Evolutionary conservation across 177 flowering plant species (phyloP).

Genomic region (Tripterygium wilfordii): DNA sequence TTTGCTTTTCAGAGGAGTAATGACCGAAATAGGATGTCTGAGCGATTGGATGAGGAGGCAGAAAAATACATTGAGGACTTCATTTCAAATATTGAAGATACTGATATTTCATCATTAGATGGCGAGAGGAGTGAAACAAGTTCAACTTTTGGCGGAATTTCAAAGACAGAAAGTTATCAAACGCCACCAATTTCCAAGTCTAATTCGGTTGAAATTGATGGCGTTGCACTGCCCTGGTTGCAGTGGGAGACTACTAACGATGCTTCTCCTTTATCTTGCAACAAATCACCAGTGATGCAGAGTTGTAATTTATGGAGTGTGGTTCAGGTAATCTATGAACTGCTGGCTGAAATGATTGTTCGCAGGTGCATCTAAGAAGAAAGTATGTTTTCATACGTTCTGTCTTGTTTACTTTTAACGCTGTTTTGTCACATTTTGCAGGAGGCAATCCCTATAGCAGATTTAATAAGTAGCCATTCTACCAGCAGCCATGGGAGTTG

Average conservation of each 20-base stretch:
- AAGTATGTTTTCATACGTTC: no score
- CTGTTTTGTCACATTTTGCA: no score
- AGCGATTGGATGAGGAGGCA: slow-evolving; percentile 75
- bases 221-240: slow-evolving; percentile 92
- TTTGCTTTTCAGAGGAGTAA: slow-evolving; percentile 62
- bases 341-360: no score
- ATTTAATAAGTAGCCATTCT: slow-evolving; percentile 23
- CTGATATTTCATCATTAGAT: slow-evolving; percentile 90
- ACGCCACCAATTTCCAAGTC: slow-evolving; percentile 28
- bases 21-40: slow-evolving; percentile 66
- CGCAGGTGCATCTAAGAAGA: no score
- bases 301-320: slow-evolving; percentile 22
- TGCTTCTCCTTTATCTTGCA: slow-evolving; percentile 32
- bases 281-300: no score
- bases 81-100: slow-evolving; percentile 88
- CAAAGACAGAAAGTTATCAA: slow-evolving; percentile 24
- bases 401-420: no score
- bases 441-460: slow-evolving; percentile 27
- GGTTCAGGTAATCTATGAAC: slow-evolving; percentile 50
- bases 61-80: slow-evolving; percentile 89
- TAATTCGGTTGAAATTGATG: slow-evolving; percentile 69
- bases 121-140: slow-evolving; percentile 95
- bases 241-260: slow-evolving; percentile 85
- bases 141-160: slow-evolving; percentile 56
- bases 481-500: slow-evolving; percentile 64